Conservation (phyloP, 1,139 yeast species). For the Waltiozyma solani region DNA sequence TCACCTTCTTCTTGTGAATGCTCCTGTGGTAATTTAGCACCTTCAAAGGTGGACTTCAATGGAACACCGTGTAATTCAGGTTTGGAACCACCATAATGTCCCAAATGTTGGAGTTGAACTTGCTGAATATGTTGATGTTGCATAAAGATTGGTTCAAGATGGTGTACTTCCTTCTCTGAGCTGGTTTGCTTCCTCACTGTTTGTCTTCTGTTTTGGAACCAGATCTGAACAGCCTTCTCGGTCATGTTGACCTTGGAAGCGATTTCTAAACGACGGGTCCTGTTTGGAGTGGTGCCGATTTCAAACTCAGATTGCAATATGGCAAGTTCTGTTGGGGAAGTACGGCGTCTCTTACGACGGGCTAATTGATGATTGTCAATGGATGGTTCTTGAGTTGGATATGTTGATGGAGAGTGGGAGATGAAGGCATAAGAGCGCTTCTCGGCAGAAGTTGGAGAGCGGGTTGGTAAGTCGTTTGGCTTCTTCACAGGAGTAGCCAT, state of each 20-base stretch:
- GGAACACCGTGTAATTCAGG: not conserved
- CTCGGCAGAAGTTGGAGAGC: conserved; percentile 8
- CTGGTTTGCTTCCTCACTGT: conserved; percentile 32
- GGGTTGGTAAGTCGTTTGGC: conserved; percentile 2
- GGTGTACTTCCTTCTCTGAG: conserved; percentile 30
- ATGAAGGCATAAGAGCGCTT: conserved; percentile 73
- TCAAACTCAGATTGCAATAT: conserved; percentile 74
- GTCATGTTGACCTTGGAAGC: conserved; percentile 80
- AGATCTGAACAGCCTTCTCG: conserved; percentile 94
- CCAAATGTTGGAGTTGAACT: not conserved
- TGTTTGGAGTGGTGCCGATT: conserved; percentile 73
- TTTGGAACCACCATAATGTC: not conserved
- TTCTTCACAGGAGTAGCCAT: conserved; percentile 2
- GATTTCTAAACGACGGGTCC: conserved; percentile 61
- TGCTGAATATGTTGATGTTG: conserved; percentile 1
- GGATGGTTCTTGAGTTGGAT: conserved; percentile 72
- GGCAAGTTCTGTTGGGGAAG: conserved; percentile 77
- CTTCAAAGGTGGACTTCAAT: not conserved
- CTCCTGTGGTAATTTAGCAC: no score
- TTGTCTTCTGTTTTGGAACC: conserved; percentile 97
- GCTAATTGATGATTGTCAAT: conserved; percentile 88
- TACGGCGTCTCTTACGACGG: conserved; percentile 89
- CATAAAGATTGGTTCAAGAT: conserved; percentile 17
- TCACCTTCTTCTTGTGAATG: not conserved
- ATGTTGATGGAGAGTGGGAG: conserved; percentile 83